Percentiles rank a stretch among this genome's conserved stretches.
phyloP scores from a whole-genome alignment of 257 asterid species.

The Misopates orontium region DNA sequence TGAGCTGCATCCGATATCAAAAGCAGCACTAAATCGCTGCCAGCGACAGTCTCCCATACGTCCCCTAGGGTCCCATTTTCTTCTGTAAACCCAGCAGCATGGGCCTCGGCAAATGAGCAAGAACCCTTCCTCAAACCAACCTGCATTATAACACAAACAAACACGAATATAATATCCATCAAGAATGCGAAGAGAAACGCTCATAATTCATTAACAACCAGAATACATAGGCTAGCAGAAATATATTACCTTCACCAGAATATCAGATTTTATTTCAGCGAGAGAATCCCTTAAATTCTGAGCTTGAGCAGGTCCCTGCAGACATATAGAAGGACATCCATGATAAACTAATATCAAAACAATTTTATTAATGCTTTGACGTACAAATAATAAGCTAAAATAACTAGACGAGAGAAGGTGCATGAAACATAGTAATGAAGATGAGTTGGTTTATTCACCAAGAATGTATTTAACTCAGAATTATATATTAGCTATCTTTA shows the following conservation, averaged over 20 bases:
- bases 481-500: no score
- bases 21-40: slow-evolving; percentile 88
- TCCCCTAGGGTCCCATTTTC: slow-evolving; percentile 95
- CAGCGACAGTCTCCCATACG: slow-evolving; percentile 81
- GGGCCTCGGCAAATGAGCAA: slow-evolving; percentile 86
- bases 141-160: slow-evolving; percentile 42
- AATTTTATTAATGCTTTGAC: no score
- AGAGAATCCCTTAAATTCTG: slow-evolving; percentile 90
- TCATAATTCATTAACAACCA: neutral
- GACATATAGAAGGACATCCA: no score
- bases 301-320: slow-evolving; percentile 98
- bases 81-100: slow-evolving; percentile 83
- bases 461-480: neutral
- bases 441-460: neutral
- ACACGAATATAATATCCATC: slow-evolving; percentile 7
- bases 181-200: neutral
- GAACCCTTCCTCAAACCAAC: slow-evolving; percentile 97
- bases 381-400: slow-evolving; percentile 14
- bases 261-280: slow-evolving; percentile 71
- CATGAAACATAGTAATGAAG: neutral
- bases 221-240: neutral
- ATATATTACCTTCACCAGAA: slow-evolving; percentile 75
- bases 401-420: neutral
- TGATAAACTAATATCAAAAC: slow-evolving; percentile 5
- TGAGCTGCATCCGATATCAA: slow-evolving; percentile 96